Base-by-base conservation (phyloP, 2,329 filamentous ascomycete genomes). In the Xylariaceae sp. region DNA sequence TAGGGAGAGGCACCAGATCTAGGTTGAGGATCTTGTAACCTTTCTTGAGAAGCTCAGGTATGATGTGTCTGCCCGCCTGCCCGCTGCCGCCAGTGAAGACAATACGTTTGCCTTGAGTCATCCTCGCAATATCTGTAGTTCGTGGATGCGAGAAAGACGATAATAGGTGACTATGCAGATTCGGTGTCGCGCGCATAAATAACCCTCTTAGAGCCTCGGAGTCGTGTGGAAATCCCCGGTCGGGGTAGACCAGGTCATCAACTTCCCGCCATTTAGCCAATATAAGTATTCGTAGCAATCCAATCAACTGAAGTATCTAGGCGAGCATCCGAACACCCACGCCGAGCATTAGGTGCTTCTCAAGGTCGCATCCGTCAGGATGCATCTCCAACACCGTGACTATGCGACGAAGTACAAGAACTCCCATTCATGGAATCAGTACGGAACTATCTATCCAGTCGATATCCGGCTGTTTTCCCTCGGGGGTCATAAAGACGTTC, bases 71-170 rank as follows among this genome's bases (percentile, higher is more conserved):
- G 5, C 73, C 73, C 17, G 70, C 72, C 63, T 73, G 72, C 4
- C 73, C 73, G 48, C 68, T 72, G 11, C 73, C 73, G 0, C 72
- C 73, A 11, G 73, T 74, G 56, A 74, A 72, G 39, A 73, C 71
- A 23, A 71, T 64, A 48, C 67, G 61, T 51, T 69, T 69, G 11
- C 65, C 65, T 8, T 42, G 51, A 23, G 55, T 4, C 45, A 39
- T 50, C 18, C 8, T 48, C 8, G 4, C 2, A 13, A 48, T 44
- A 51, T 5, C 15, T 23, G 18, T 15, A 23, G 5, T 42, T 9
- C 42, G 35, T 30, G 13, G 15, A 30, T 30, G 8, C 10, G 15
- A 30, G 50, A 13, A 37, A 15, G 23, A 13, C 15, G 42, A 30
- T 13, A 13, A 23, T 10, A 10, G 4, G 48, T 15, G 45, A 30